Percentiles rank a stretch among this genome's conserved stretches.
Evolutionary conservation across 1,284 basidiomycete species (phyloP).

Genomic region (Irpex lacteus): DNA sequence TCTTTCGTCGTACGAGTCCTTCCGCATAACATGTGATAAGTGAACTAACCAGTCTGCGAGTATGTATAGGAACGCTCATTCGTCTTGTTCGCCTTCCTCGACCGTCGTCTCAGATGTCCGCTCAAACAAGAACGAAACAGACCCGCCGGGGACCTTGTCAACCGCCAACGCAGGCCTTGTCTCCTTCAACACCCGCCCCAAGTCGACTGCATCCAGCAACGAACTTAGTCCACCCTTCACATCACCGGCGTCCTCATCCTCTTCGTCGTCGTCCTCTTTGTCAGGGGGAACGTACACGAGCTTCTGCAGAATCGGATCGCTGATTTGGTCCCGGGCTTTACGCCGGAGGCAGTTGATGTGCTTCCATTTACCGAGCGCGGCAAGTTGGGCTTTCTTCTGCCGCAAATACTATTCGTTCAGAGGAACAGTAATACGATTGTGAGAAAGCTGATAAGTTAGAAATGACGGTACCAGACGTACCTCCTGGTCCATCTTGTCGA

Average conservation of each 20-base stretch:
- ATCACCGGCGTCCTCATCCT: neutral
- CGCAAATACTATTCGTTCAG: slow-evolving; percentile 50
- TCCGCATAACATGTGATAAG: too few relatives aligned
- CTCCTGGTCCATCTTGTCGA: slow-evolving; percentile 51
- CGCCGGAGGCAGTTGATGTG: slow-evolving; percentile 74
- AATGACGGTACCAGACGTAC: slow-evolving; percentile 31
- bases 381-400: slow-evolving; percentile 76
- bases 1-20: too few relatives aligned
- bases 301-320: slow-evolving; percentile 60
- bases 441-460: too few relatives aligned
- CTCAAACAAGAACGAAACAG: slow-evolving; percentile 71
- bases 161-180: slow-evolving; percentile 26
- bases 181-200: slow-evolving; percentile 41
- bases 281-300: slow-evolving; percentile 39
- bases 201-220: slow-evolving; percentile 41
- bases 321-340: slow-evolving; percentile 44
- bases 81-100: slow-evolving; percentile 10
- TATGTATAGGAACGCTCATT: neutral
- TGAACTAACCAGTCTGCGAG: too few relatives aligned
- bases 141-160: slow-evolving; percentile 58
- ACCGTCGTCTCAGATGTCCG: slow-evolving; percentile 35
- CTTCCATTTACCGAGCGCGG: slow-evolving; percentile 84
- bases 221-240: slow-evolving; percentile 18
- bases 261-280: slow-evolving; percentile 17
- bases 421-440: too few relatives aligned